A percentile compares a stretch with the other conserved stretches of the same genome.
Conservation (phyloP, 345 rosid genomes). For the Populus alba region DNA sequence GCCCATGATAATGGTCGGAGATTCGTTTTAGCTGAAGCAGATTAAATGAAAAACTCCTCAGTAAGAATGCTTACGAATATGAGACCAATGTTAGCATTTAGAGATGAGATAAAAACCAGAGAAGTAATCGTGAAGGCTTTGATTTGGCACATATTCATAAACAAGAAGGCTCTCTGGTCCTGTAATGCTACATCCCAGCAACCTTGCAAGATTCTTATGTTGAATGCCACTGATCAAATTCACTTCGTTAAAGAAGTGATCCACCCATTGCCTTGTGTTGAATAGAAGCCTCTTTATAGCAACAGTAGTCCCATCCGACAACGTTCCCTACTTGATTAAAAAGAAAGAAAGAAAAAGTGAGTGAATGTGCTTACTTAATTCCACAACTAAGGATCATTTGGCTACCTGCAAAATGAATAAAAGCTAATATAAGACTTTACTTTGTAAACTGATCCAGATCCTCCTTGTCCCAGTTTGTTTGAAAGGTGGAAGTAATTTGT, state of each 20-base stretch:
- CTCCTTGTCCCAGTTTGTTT: conserved; percentile 87
- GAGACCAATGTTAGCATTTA: background rate
- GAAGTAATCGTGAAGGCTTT: conserved; percentile 63
- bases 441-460: conserved; percentile 85
- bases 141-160: conserved; percentile 76
- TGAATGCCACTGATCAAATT: conserved; percentile 68
- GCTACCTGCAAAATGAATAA: background rate
- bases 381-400: background rate
- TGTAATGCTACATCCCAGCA: conserved; percentile 83
- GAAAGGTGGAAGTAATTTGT: conserved; percentile 65
- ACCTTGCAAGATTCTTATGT: conserved; percentile 78
- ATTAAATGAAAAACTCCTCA: background rate
- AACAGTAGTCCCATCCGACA: conserved; percentile 60
- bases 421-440: conserved; percentile 26
- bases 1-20: conserved; percentile 53
- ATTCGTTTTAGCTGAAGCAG: conserved; percentile 45
- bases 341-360: conserved; percentile 1
- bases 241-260: conserved; percentile 93
- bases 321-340: conserved; percentile 46
- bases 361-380: background rate
- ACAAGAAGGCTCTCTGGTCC: conserved; percentile 92
- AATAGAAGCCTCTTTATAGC: conserved; percentile 86
- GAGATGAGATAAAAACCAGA: conserved; percentile 41
- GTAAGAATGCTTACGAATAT: background rate
- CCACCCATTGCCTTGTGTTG: conserved; percentile 92